Percentiles rank a stretch among this genome's conserved stretches.
Conservation (phyloP, 768 basidiomycete genomes). For the Asterophora lycoperdoides region DNA sequence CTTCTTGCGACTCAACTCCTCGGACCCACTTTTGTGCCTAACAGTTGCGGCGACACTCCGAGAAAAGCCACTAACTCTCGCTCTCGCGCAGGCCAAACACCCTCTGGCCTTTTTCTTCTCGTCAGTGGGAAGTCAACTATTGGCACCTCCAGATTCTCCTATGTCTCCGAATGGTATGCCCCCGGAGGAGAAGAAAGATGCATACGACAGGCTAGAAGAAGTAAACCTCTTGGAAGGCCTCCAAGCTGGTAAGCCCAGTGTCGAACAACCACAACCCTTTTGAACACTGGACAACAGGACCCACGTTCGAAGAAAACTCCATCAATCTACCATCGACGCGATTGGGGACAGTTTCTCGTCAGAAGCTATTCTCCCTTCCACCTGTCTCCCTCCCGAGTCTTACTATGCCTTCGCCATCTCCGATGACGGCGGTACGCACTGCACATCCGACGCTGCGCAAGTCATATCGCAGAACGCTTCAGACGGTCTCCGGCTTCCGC, state of each 20-base stretch:
- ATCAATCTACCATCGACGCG: constrained; percentile 65
- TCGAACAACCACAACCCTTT: not conserved
- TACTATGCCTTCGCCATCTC: constrained; percentile 42
- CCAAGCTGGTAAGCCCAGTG: constrained; percentile 44
- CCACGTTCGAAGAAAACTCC: constrained; percentile 34
- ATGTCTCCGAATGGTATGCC: constrained; percentile 24
- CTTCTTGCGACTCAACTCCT: constrained; percentile 63
- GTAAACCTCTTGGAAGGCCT: constrained; percentile 53
- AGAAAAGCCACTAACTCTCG: constrained; percentile 61
- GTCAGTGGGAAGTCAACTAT: constrained; percentile 32
- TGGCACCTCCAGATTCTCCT: constrained; percentile 32
- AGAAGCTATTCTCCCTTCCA: constrained; percentile 61
- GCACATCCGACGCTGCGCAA: constrained; percentile 74
- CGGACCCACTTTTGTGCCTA: constrained; percentile 76
- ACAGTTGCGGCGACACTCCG: constrained; percentile 87
- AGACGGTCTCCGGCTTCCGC: constrained; percentile 77
- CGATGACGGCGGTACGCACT: constrained; percentile 42
- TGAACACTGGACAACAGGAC: constrained; percentile 30
- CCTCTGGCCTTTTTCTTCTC: constrained; percentile 40
- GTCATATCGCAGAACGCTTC: constrained; percentile 76
- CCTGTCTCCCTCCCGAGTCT: constrained; percentile 42
- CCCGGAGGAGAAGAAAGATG: constrained; percentile 33
- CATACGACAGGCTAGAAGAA: constrained; percentile 55
- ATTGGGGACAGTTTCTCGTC: constrained; percentile 63
- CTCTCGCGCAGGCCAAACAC: constrained; percentile 37